Evolutionary conservation across 768 basidiomycete genomes (phyloP).

Genomic region (Boletus edulis): DNA sequence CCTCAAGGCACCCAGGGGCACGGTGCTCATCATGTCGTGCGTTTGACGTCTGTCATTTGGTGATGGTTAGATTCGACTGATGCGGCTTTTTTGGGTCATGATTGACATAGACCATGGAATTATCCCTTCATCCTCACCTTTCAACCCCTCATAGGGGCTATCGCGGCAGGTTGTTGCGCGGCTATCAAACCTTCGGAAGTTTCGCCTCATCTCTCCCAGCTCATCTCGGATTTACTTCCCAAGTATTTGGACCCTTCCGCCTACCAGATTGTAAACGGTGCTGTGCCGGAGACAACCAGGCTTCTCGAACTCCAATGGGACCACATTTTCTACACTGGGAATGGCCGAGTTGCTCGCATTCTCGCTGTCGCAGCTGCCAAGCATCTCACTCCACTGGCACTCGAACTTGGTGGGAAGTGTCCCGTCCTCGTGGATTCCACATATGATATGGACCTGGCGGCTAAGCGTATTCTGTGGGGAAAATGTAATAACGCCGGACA

Average conservation of each 20-base stretch:
- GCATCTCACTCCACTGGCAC: slow-evolving; percentile 33
- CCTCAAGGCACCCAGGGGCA: slow-evolving; percentile 58
- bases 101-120: slow-evolving; percentile 56
- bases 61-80: not conserved
- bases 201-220: slow-evolving; percentile 43
- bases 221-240: slow-evolving; percentile 54
- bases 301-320: slow-evolving; percentile 32
- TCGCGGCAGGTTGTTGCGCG: slow-evolving; percentile 70
- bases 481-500: slow-evolving; percentile 68
- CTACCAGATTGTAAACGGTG: slow-evolving; percentile 53
- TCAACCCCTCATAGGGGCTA: slow-evolving; percentile 65
- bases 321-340: slow-evolving; percentile 40
- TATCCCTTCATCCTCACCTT: slow-evolving; percentile 56
- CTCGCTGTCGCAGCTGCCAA: slow-evolving; percentile 26
- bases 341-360: slow-evolving; percentile 25
- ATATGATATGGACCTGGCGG: slow-evolving; percentile 47
- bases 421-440: slow-evolving; percentile 45
- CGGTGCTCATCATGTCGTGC: slow-evolving; percentile 58
- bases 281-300: slow-evolving; percentile 36
- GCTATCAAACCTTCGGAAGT: slow-evolving; percentile 66
- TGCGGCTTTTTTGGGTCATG: not conserved
- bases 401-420: slow-evolving; percentile 40
- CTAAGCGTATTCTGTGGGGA: slow-evolving; percentile 65
- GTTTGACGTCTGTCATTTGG: slow-evolving; percentile 14
- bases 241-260: slow-evolving; percentile 53